A percentile compares a stretch with the other conserved stretches of the same genome.
phyloP scores from a whole-genome alignment of 495 filamentous ascomycete genomes.

The Lindgomyces ingoldianus region DNA sequence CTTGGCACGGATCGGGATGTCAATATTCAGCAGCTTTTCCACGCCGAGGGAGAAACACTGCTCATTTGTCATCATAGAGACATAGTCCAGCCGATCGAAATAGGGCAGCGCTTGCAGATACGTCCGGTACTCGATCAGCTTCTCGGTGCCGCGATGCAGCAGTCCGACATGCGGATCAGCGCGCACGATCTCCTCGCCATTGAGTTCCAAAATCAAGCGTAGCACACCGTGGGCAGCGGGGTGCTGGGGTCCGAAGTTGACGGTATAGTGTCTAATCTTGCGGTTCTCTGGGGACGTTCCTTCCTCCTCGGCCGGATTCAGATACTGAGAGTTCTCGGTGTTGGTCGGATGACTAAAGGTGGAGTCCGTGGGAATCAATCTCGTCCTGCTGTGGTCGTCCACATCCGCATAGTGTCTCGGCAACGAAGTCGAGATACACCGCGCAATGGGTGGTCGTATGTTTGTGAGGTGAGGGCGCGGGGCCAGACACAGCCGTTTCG shows the following conservation, averaged over 20 bases:
- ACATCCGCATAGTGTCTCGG: slow-evolving; percentile 60
- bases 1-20: slow-evolving; percentile 93
- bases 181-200: slow-evolving; percentile 95
- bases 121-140: slow-evolving; percentile 99
- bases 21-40: slow-evolving; percentile 97
- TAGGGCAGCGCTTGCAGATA: slow-evolving; percentile 98
- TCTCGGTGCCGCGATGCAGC: slow-evolving; percentile 96
- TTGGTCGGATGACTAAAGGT: slow-evolving; percentile 54
- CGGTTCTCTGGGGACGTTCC: slow-evolving; percentile 59
- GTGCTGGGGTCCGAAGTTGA: slow-evolving; percentile 99
- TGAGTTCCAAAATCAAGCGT: slow-evolving; percentile 94
- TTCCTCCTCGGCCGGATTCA: slow-evolving; percentile 44
- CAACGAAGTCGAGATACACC: slow-evolving; percentile 69
- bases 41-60: slow-evolving; percentile 94
- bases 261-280: slow-evolving; percentile 97
- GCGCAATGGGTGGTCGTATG: slow-evolving; percentile 41
- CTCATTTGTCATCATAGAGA: slow-evolving; percentile 99
- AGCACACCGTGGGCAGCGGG: slow-evolving; percentile 98
- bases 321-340: neutral
- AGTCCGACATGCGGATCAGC: slow-evolving; percentile 96
- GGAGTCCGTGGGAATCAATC: slow-evolving; percentile 61
- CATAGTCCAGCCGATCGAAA: slow-evolving; percentile 98
- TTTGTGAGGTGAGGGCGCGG: slow-evolving; percentile 37
- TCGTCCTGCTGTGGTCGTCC: slow-evolving; percentile 50
- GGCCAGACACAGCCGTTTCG: slow-evolving; percentile 63